Conservation (phyloP, 805 yeast genomes). For the Myxozyma udenii region DNA sequence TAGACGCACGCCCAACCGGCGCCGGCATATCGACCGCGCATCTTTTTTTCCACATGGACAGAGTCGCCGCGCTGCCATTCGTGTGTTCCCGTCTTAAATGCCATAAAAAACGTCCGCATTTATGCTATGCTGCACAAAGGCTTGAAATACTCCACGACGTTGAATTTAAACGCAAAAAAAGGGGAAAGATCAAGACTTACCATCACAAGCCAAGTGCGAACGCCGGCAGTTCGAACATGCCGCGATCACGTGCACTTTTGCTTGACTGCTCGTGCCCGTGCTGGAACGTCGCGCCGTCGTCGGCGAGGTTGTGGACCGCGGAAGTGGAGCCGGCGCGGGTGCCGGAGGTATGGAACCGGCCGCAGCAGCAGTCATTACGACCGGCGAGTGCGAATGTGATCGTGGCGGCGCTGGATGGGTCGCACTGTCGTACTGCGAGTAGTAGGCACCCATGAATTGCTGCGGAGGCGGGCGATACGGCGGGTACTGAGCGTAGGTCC, state of each 20-base stretch:
- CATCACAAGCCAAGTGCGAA: slow-evolving; percentile 22
- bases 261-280: neutral
- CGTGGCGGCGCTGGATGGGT: neutral
- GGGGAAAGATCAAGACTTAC: slow-evolving; percentile 6
- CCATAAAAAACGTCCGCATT: no score
- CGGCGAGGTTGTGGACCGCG: neutral
- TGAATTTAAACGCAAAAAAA: neutral
- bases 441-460: neutral
- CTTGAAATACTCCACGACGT: no score
- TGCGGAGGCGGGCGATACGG: neutral
- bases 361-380: neutral
- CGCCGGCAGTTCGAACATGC: slow-evolving; percentile 24
- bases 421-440: neutral
- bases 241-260: slow-evolving; percentile 8
- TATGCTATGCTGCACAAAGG: no score
- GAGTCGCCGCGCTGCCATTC: no score
- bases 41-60: no score
- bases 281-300: neutral
- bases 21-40: no score
- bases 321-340: neutral
- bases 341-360: slow-evolving; percentile 2
- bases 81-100: no score
- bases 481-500: neutral
- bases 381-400: neutral
- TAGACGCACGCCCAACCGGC: no score